These are phyloP conservation scores for Buxus sempervirens DNA, from an alignment of 164 flowering plant genomes.

Conservation along the genomic window DNA sequence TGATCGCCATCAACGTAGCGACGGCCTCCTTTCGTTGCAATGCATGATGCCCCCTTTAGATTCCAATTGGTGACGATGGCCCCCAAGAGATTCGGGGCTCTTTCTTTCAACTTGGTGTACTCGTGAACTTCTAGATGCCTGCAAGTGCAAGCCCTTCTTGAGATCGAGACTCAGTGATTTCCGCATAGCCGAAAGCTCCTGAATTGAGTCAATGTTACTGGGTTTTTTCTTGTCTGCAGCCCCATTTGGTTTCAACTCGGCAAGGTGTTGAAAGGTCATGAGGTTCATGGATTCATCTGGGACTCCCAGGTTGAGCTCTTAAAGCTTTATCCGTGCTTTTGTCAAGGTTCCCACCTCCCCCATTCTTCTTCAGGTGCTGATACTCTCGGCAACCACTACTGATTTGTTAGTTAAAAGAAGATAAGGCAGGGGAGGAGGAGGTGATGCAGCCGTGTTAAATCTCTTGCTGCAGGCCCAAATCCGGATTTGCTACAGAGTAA, in stretches of 20 bases:
- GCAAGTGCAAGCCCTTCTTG: slow-evolving; percentile 33
- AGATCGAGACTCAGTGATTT: slow-evolving; percentile 56
- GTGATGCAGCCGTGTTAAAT: no score
- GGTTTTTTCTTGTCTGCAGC: slow-evolving; percentile 16
- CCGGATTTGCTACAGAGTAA: no score
- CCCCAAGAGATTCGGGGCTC: neutral
- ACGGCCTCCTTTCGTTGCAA: neutral
- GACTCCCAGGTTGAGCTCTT: slow-evolving; percentile 57
- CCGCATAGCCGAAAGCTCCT: slow-evolving; percentile 13
- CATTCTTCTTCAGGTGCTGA: neutral
- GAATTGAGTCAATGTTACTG: slow-evolving; percentile 13
- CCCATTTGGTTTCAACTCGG: slow-evolving; percentile 22
- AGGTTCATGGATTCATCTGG: slow-evolving; percentile 78
- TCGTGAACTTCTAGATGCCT: slow-evolving; percentile 16
- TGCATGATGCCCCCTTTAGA: neutral
- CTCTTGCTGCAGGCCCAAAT: no score
- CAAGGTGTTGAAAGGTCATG: slow-evolving; percentile 56
- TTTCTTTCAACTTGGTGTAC: neutral
- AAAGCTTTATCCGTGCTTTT: slow-evolving; percentile 58
- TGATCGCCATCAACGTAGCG: neutral
- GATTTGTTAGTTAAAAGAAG: no score
- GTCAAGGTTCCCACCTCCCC: neutral
- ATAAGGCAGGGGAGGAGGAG: no score
- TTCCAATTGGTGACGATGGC: neutral
- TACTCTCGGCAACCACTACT: no score